Conservation (phyloP, 176 grass and related monocot species). For the Rhynchospora tenuis region DNA sequence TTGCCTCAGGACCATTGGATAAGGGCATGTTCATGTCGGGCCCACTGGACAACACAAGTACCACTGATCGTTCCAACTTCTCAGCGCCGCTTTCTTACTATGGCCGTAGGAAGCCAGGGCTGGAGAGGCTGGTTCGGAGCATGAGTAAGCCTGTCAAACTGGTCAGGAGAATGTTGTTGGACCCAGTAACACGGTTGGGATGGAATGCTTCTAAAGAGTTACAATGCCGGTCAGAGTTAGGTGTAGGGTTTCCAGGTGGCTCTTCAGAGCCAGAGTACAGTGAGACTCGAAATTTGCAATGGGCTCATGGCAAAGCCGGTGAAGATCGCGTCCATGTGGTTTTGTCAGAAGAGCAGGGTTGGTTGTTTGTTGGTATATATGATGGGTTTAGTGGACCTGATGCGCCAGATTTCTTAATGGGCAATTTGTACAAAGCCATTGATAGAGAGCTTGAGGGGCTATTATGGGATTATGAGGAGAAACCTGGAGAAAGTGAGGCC, state of each 20-base stretch:
- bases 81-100: constrained; percentile 66
- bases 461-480: constrained; percentile 79
- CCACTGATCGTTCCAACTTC: constrained; percentile 47
- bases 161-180: constrained; percentile 53
- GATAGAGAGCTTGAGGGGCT: constrained; percentile 88
- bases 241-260: constrained; percentile 40
- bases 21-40: constrained; percentile 86
- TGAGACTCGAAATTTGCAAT: constrained; percentile 74
- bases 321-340: constrained; percentile 92
- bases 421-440: constrained; percentile 84
- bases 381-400: constrained; percentile 94
- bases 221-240: constrained; percentile 45
- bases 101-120: constrained; percentile 41
- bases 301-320: constrained; percentile 92
- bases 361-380: constrained; percentile 95
- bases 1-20: constrained; percentile 74
- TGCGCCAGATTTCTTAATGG: constrained; percentile 86
- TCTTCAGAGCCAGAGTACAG: constrained; percentile 66
- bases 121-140: constrained; percentile 60
- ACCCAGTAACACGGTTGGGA: constrained; percentile 55
- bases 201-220: constrained; percentile 51
- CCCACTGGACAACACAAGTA: constrained; percentile 43
- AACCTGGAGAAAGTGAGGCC: constrained; percentile 30
- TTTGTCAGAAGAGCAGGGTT: constrained; percentile 89
- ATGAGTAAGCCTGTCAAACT: constrained; percentile 80